phyloP scores from a whole-genome alignment of 805 yeast species.

The Zygosaccharomyces gambellarensis region DNA sequence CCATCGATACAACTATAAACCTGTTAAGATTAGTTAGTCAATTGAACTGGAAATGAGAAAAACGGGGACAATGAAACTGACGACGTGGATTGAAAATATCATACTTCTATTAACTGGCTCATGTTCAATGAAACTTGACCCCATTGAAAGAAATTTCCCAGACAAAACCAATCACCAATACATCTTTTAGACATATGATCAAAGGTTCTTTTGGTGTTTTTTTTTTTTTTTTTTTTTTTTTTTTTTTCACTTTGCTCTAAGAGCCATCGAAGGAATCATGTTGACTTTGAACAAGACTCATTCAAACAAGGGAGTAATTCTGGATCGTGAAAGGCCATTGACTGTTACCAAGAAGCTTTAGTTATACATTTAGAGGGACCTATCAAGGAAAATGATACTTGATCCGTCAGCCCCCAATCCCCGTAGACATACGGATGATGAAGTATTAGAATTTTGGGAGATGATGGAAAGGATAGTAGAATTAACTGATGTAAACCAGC shows the following conservation, averaged over 20 bases:
- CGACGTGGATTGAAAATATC: neutral
- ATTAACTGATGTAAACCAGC: slow-evolving; percentile 7
- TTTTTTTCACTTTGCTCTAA: neutral
- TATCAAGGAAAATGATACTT: slow-evolving; percentile 19
- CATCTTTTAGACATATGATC: neutral
- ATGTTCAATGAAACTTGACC: neutral
- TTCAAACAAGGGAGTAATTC: no score
- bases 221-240: no score
- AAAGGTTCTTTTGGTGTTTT: neutral
- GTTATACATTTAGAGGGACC: neutral
- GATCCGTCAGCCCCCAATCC: slow-evolving; percentile 21
- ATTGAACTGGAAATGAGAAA: neutral
- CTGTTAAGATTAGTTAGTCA: slow-evolving; percentile 24
- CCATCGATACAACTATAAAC: slow-evolving; percentile 47
- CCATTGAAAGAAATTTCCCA: neutral
- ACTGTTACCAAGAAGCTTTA: neutral
- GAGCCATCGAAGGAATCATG: neutral
- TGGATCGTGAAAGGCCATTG: neutral
- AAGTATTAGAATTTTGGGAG: slow-evolving; percentile 26
- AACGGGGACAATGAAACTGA: no score
- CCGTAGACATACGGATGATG: slow-evolving; percentile 15
- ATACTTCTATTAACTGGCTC: slow-evolving; percentile 5
- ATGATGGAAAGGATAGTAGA: slow-evolving; percentile 25
- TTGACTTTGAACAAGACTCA: neutral
- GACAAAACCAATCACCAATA: neutral